Evolutionary conservation across 1,284 basidiomycete genomes (phyloP).

Genomic region (Rhizoctonia solani): DNA sequence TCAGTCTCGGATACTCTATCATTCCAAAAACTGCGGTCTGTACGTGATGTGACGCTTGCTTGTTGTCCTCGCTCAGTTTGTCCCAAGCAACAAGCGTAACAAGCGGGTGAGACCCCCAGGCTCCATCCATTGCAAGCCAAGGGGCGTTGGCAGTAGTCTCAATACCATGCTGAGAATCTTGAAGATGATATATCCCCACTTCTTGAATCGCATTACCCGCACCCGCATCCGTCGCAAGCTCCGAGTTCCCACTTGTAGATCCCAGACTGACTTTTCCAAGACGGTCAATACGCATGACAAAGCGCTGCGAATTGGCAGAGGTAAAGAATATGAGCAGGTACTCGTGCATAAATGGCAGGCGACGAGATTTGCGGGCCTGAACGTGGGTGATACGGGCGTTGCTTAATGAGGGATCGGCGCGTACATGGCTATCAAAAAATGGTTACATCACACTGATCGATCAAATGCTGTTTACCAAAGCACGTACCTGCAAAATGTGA

Average conservation of each 20-base stretch:
- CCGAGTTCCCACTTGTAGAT: neutral
- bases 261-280: constrained; percentile 7
- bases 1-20: neutral
- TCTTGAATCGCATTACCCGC: constrained; percentile 5
- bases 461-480: neutral
- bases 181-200: constrained; percentile 19
- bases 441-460: neutral
- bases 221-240: neutral
- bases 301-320: neutral
- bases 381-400: constrained; percentile 27
- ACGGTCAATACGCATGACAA: constrained; percentile 18
- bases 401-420: neutral
- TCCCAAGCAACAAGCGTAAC: constrained; percentile 11
- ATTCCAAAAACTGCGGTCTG: neutral
- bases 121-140: constrained; percentile 9
- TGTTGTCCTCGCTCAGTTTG: no score
- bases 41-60: constrained; percentile 4
- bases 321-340: constrained; percentile 21
- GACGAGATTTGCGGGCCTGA: constrained; percentile 18
- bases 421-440: neutral
- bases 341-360: constrained; percentile 26
- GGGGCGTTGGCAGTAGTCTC: neutral
- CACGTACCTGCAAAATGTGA: constrained; percentile 24
- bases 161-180: constrained; percentile 15
- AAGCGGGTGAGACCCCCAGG: constrained; percentile 12